A percentile compares a stretch with the other conserved stretches of the same genome.
Conservation (phyloP, 768 basidiomycete species). For the Boletus insuetus region DNA sequence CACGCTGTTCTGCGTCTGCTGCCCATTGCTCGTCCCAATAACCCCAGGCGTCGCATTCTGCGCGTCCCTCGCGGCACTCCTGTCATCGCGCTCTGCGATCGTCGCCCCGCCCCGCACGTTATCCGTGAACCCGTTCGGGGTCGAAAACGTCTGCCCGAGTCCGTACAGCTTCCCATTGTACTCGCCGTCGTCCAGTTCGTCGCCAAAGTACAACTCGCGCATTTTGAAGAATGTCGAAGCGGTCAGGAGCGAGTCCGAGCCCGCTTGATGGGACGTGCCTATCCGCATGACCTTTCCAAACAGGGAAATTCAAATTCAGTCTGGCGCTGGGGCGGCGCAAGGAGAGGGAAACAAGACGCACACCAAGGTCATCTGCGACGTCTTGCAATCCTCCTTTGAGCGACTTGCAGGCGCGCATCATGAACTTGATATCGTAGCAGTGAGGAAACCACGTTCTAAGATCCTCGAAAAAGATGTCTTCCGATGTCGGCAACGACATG, state of each 20-base stretch:
- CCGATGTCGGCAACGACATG: conserved; percentile 81
- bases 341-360: conserved; percentile 38
- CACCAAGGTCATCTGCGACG: conserved; percentile 93
- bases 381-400: conserved; percentile 90
- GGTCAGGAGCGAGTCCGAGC: conserved; percentile 94
- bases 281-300: conserved; percentile 75
- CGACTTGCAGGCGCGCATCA: conserved; percentile 84
- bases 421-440: conserved; percentile 96
- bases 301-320: background rate
- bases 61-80: conserved; percentile 43
- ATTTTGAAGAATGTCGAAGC: conserved; percentile 96
- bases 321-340: background rate
- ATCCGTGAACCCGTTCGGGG: conserved; percentile 64
- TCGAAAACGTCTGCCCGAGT: conserved; percentile 74
- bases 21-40: conserved; percentile 19
- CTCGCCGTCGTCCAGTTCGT: conserved; percentile 79
- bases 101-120: conserved; percentile 69
- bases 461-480: conserved; percentile 87
- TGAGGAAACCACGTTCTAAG: conserved; percentile 92
- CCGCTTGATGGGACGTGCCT: conserved; percentile 91
- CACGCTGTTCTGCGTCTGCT: conserved; percentile 37
- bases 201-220: conserved; percentile 87
- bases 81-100: conserved; percentile 79
- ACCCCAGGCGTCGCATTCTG: conserved; percentile 61
- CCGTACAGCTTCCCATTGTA: conserved; percentile 84